Conservation (phyloP, 140 eudicot species). For the Oenanthe javanica region DNA sequence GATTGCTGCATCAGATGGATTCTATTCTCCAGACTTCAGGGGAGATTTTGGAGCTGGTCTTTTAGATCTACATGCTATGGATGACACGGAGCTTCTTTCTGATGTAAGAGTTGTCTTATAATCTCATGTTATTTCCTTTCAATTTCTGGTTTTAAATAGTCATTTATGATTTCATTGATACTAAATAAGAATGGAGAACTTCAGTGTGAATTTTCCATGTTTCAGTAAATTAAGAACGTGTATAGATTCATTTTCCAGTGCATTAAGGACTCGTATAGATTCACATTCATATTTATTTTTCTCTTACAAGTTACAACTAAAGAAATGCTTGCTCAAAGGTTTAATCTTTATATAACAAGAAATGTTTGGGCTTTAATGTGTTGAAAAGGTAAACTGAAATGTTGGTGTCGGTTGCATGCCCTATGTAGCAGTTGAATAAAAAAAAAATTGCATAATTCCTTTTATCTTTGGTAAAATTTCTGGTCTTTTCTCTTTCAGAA, state of each 20-base stretch:
- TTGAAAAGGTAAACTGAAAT: not conserved
- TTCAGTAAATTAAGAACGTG: not conserved
- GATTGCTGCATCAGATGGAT: constrained; percentile 56
- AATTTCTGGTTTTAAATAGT: not conserved
- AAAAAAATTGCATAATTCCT: not conserved
- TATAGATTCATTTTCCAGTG: not conserved
- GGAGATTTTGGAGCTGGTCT: constrained; percentile 99
- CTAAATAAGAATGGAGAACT: not conserved
- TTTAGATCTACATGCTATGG: constrained; percentile 97
- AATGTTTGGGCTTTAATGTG: not conserved
- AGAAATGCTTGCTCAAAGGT: not conserved
- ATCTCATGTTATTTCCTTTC: not conserved
- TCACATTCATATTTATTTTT: not conserved
- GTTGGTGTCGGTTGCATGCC: not conserved
- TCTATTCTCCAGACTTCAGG: constrained; percentile 71
- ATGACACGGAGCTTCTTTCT: constrained; percentile 94
- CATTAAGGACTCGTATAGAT: not conserved
- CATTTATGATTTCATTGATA: not conserved
- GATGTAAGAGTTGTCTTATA: constrained; percentile 41
- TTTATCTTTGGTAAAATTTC: not conserved
- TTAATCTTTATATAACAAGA: not conserved
- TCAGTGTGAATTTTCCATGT: not conserved
- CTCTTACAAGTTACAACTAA: not conserved
- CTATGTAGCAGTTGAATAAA: not conserved
- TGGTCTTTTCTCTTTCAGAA: constrained; percentile 38